Evolutionary conservation across 306 rosid species (phyloP), one percentile per base, ranked within the genome.

Genomic region (Quercus variabilis): DNA sequence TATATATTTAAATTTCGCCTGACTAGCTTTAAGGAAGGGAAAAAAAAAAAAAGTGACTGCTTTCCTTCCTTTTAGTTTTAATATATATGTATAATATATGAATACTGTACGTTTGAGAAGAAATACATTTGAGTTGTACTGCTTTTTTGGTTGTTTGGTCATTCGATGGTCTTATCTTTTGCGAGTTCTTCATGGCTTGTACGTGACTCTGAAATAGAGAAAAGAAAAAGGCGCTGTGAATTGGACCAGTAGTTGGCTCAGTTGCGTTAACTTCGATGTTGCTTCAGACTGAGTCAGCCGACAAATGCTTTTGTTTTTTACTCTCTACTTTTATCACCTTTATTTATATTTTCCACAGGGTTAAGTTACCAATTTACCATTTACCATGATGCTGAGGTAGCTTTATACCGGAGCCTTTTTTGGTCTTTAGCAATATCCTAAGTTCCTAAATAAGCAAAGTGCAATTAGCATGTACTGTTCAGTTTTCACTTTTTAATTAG

Each of bases 211-310:
- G 54, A 31, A 33, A 76, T 21, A 43, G 75, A 67, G 55, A 80
- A 51, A 51, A 4, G 43, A 56, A 28, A 28, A 19, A 38, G 60
- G 62, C 75, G 59, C n/a, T 65, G 76, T 80, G 70, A 55, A 63
- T 55, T 69, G 30, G 12, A n/a, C 59, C 31, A 23, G 41, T 55
- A 4, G 25, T 21, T 77, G 52, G 25, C 10, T 71, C 25, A 71
- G 83, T 79, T 72, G 83, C 81, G 85, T 78, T 76, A 75, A 81
- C 35, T 78, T 82, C 79, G 83, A 82, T 67, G 81, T 75, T 79
- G 58, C 78, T 78, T 64, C 56, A 58, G 74, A 38, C 46, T 38
- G 46, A n/a, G 88, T 85, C 69, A 49, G 84, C 81, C 60, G 81
- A 76, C 81, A 72, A 72, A 11, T 49, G 54, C 17, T 9, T 12